These are phyloP conservation scores for Backusella psychrophila DNA, from an alignment of 192 early-diverging fungal genomes.

Conservation along the genomic window DNA sequence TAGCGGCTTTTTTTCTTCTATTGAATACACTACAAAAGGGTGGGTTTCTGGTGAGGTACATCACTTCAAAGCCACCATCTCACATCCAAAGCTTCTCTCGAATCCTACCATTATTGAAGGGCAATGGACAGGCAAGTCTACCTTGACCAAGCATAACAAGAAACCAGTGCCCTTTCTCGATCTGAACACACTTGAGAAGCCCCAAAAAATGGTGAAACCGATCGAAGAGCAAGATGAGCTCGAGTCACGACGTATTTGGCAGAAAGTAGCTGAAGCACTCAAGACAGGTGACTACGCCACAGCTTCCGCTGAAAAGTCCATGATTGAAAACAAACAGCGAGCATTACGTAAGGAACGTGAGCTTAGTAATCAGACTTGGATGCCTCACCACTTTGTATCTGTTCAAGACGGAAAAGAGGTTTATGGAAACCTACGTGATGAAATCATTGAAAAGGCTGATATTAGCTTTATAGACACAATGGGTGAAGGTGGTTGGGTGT, in stretches of 20 bases:
- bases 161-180: conserved; percentile 60
- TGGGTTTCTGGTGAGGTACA: conserved; percentile 82
- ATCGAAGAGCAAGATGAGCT: conserved; percentile 55
- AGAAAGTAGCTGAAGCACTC: conserved; percentile 65
- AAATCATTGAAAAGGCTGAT: conserved; percentile 31
- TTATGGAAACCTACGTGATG: conserved; percentile 28
- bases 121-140: conserved; percentile 69
- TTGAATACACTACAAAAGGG: conserved; percentile 73
- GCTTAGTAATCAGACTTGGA: conserved; percentile 52
- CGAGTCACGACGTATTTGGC: conserved; percentile 73
- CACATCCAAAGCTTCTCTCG: neutral
- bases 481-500: conserved; percentile 25
- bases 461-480: conserved; percentile 33
- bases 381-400: conserved; percentile 47
- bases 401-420: conserved; percentile 35
- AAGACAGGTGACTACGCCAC: conserved; percentile 62
- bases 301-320: conserved; percentile 67
- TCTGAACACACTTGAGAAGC: conserved; percentile 44
- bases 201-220: conserved; percentile 58
- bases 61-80: conserved; percentile 62
- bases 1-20: conserved; percentile 57
- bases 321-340: conserved; percentile 70
- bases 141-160: conserved; percentile 47
- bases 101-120: conserved; percentile 52
- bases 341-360: conserved; percentile 58